Percentiles rank a stretch among this genome's conserved stretches.
Conservation (phyloP, 2,329 filamentous ascomycete species). For the Fusarium sp. region DNA sequence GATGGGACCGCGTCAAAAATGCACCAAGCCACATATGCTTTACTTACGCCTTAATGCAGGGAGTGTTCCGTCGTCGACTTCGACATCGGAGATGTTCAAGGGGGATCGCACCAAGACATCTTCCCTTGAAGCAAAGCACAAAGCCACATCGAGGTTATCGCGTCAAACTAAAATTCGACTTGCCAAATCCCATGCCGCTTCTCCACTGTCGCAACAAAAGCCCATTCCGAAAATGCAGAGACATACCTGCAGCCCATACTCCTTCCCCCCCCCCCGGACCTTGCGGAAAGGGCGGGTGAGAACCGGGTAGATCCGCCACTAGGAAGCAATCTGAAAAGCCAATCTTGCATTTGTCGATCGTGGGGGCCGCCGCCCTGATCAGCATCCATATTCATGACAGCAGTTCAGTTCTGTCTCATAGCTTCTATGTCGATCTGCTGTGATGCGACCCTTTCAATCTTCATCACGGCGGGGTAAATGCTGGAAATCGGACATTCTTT, state of each 20-base stretch:
- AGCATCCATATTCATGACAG: neutral
- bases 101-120: neutral
- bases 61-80: neutral
- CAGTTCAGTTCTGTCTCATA: neutral
- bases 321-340: neutral
- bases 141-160: neutral
- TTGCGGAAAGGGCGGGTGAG: neutral
- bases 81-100: neutral
- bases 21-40: neutral
- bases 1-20: no score
- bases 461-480: neutral
- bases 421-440: neutral
- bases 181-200: accelerated
- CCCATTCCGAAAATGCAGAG: neutral
- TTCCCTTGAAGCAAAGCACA: neutral
- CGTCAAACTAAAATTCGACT: neutral
- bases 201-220: neutral
- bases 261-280: neutral
- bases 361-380: neutral
- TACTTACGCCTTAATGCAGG: neutral
- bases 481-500: neutral
- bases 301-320: neutral
- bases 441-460: no score
- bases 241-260: neutral
- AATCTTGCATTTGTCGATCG: neutral